Base-by-base conservation (phyloP, 2,329 filamentous ascomycete genomes). In the Bertia moriformis region DNA sequence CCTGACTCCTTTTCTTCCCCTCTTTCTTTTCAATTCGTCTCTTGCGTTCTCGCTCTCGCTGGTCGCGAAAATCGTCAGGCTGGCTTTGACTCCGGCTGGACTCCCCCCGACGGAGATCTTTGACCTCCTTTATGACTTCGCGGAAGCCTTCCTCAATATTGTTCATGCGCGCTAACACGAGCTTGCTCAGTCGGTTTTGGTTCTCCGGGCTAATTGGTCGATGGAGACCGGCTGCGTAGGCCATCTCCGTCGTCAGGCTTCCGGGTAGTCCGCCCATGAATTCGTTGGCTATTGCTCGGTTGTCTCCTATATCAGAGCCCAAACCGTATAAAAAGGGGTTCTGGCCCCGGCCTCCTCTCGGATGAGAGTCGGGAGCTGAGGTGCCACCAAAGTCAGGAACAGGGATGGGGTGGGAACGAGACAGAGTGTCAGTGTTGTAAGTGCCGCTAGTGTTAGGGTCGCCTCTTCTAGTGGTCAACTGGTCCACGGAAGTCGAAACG, bases 121-220 rank as follows among this genome's bases (percentile, higher is more conserved):
- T 35, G 15, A 35, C 32, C 17, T 35, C 32, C 15, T 35, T 35
- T 7, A 35, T 14, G 10, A 35, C 15, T 15, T 35, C 32, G 10
- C 32, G 32, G 15, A 35, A 35, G 12, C 32, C 32, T 18, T 35
- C 32, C 17, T 35, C 32, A 14, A 35, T 35, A 17, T 35, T 35
- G 15, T 35, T 35, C 32, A 35, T 35, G 32, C 32, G 32, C 7
- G 32, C 32, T 7, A 35, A 15, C 7, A 35, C 32, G 15, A 35
- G 32, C 32, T 35, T 35, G 32, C 32, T 35, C 10, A 35, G 32
- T 15, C 10, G 10, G 32, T 35, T 15, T 35, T 35, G 32, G 7
- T 10, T 35, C 12, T 18, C 7, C 7, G 32, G 15, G 10, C 10
- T 35, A 15, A 10, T 15, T 10, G 10, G 32, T 10, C 32, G 32